A percentile compares a stretch with the other conserved stretches of the same genome.
Conservation (phyloP, 108 stramenopile species). For the Epithemia pelagica region DNA sequence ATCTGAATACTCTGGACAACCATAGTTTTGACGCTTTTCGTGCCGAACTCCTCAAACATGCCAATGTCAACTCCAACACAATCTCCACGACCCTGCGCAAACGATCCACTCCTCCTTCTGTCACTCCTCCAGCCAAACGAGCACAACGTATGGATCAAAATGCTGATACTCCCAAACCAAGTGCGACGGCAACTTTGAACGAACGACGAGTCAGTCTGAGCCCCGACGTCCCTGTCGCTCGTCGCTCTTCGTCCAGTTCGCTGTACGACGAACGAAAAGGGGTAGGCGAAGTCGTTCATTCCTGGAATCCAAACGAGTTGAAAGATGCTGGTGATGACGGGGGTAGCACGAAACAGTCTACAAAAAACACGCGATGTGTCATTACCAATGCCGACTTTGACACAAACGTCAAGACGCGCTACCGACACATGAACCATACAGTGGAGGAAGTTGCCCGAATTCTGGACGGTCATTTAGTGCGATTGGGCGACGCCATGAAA, state of each 20-base stretch:
- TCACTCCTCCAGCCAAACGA: constrained; percentile 42
- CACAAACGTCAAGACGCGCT: constrained; percentile 34
- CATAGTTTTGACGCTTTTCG: constrained; percentile 45
- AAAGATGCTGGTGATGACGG: not conserved
- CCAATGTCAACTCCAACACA: constrained; percentile 5
- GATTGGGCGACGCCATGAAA: constrained; percentile 52
- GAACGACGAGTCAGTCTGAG: constrained; percentile 1
- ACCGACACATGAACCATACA: constrained; percentile 93
- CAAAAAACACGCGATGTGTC: constrained; percentile 10
- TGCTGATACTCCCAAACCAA: not conserved
- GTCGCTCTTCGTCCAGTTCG: constrained; percentile 5
- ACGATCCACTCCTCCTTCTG: constrained; percentile 19
- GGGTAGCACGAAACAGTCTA: constrained; percentile 1
- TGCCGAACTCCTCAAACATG: constrained; percentile 32
- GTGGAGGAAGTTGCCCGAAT: constrained; percentile 69
- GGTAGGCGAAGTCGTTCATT: constrained; percentile 36
- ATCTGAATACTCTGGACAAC: constrained; percentile 36
- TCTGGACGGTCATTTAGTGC: constrained; percentile 64
- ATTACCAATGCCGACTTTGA: constrained; percentile 18
- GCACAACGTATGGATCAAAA: constrained; percentile 1
- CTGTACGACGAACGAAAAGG: constrained; percentile 48
- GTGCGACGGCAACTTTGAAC: constrained; percentile 1
- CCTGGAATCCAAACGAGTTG: constrained; percentile 27
- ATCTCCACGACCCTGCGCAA: constrained; percentile 12
- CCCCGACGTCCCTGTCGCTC: constrained; percentile 4